A percentile compares a stretch with the other conserved stretches of the same genome.
These are phyloP conservation scores for Volvariella surrecta DNA, from an alignment of 1,284 basidiomycete genomes.

Conservation along the genomic window DNA sequence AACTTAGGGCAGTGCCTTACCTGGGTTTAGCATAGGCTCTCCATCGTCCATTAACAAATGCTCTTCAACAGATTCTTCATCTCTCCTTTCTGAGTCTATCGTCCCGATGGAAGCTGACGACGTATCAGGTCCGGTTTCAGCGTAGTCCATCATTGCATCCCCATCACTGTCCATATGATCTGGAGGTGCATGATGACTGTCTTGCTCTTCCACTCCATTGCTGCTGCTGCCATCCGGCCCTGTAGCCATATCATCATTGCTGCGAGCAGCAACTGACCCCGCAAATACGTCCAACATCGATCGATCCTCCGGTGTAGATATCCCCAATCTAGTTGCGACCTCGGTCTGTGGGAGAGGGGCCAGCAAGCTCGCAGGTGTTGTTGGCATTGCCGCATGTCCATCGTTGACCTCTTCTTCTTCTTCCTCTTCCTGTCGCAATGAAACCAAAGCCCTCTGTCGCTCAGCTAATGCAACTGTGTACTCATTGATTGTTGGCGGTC, in stretches of 20 bases:
- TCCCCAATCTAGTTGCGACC: background rate
- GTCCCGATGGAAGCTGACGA: constrained; percentile 20
- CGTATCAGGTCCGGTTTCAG: constrained; percentile 21
- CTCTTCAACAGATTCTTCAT: constrained; percentile 17
- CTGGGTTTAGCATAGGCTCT: constrained; percentile 59
- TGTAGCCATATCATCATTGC: too few species aligned
- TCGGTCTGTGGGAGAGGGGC: constrained; percentile 4
- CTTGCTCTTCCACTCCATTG: background rate
- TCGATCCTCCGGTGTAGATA: too few species aligned
- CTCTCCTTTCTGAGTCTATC: too few species aligned
- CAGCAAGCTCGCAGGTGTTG: constrained; percentile 2
- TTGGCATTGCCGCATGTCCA: constrained; percentile 1
- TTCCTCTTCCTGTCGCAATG: constrained; percentile 11
- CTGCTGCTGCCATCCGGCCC: background rate
- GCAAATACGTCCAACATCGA: too few species aligned
- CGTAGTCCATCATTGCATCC: constrained; percentile 15
- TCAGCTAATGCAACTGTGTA: too few species aligned
- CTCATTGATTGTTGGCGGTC: too few species aligned
- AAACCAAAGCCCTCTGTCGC: too few species aligned
- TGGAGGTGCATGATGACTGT: background rate
- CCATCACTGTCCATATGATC: too few species aligned
- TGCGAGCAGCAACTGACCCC: too few species aligned
- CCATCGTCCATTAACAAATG: constrained; percentile 52
- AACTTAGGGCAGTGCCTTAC: constrained; percentile 22
- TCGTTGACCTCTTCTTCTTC: background rate